A percentile compares a stretch with the other conserved stretches of the same genome.
Conservation (phyloP, 1,284 basidiomycete genomes). For the Laetiporus sulphureus region DNA sequence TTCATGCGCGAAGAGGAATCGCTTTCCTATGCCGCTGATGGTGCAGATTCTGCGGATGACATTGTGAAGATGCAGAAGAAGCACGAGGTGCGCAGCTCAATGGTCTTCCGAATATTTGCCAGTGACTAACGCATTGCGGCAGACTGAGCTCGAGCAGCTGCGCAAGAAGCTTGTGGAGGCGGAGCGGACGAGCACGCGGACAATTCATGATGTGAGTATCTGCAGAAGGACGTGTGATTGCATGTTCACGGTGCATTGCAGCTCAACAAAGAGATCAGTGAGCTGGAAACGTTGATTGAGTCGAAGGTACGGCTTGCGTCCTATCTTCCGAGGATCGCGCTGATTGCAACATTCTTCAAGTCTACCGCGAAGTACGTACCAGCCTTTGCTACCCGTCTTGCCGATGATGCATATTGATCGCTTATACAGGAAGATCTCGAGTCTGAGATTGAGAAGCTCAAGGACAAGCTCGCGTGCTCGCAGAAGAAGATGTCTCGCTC, state of each 20-base stretch:
- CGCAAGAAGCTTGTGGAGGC: slow-evolving; percentile 60
- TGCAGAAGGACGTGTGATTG: not conserved
- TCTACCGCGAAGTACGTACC: slow-evolving; percentile 71
- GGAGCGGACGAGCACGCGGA: slow-evolving; percentile 67
- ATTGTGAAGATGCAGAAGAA: slow-evolving; percentile 36
- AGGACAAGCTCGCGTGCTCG: slow-evolving; percentile 53
- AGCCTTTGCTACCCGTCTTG: not conserved
- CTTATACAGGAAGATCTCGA: slow-evolving; percentile 75
- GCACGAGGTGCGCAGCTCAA: slow-evolving; percentile 58
- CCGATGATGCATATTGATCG: slow-evolving; percentile 2
- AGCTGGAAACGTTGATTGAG: slow-evolving; percentile 85
- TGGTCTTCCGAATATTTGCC: too few species aligned
- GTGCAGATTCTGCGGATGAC: slow-evolving; percentile 26
- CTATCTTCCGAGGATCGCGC: not conserved
- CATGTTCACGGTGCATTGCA: slow-evolving; percentile 23
- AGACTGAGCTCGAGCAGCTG: slow-evolving; percentile 65
- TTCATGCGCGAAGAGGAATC: slow-evolving; percentile 45
- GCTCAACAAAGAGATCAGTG: slow-evolving; percentile 87
- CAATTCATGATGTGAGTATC: slow-evolving; percentile 59
- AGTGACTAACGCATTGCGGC: slow-evolving; percentile 4
- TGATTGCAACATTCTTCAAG: slow-evolving; percentile 38
- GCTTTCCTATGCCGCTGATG: slow-evolving; percentile 30
- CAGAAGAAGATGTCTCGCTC: slow-evolving; percentile 56
- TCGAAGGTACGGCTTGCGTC: slow-evolving; percentile 57
- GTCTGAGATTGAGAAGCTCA: slow-evolving; percentile 71